A percentile compares a stretch with the other conserved stretches of the same genome.
Evolutionary conservation across 1,139 yeast genomes (phyloP).

Genomic region (Debaryomyces robertsiae): DNA sequence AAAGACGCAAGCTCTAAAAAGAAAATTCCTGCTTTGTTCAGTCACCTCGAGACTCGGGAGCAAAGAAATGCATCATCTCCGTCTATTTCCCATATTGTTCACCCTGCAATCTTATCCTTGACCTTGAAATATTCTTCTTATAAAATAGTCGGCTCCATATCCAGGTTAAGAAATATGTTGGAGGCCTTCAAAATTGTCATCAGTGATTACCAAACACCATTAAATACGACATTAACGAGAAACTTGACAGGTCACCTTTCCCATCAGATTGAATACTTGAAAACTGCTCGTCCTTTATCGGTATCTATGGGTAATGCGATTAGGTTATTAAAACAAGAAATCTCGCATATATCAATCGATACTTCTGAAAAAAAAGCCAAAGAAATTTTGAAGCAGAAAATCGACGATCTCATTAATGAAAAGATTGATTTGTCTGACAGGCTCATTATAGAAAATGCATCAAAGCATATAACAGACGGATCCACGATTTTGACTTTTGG

Average conservation of each 20-base stretch:
- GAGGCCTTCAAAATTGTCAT: conserved; percentile 83
- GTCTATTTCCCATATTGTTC: conserved; percentile 69
- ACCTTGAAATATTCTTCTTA: conserved; percentile 83
- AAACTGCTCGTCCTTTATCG: conserved; percentile 87
- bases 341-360: conserved; percentile 75
- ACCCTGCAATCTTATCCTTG: conserved; percentile 79
- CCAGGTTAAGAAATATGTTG: conserved; percentile 84
- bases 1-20: conserved; percentile 40
- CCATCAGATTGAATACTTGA: conserved; percentile 92
- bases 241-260: conserved; percentile 86
- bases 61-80: conserved; percentile 72
- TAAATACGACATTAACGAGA: conserved; percentile 81
- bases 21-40: conserved; percentile 68
- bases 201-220: conserved; percentile 79
- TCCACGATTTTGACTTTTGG: conserved; percentile 88
- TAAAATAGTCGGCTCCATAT: conserved; percentile 85
- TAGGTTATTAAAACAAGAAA: conserved; percentile 94
- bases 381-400: conserved; percentile 60
- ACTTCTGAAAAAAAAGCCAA: conserved; percentile 76
- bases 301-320: conserved; percentile 98
- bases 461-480: conserved; percentile 73
- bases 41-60: conserved; percentile 84
- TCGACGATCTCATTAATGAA: conserved; percentile 82
- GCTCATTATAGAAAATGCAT: conserved; percentile 81
- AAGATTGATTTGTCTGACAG: conserved; percentile 82